Base-by-base conservation (phyloP, 140 eudicot species). In the Bidens hawaiensis region DNA sequence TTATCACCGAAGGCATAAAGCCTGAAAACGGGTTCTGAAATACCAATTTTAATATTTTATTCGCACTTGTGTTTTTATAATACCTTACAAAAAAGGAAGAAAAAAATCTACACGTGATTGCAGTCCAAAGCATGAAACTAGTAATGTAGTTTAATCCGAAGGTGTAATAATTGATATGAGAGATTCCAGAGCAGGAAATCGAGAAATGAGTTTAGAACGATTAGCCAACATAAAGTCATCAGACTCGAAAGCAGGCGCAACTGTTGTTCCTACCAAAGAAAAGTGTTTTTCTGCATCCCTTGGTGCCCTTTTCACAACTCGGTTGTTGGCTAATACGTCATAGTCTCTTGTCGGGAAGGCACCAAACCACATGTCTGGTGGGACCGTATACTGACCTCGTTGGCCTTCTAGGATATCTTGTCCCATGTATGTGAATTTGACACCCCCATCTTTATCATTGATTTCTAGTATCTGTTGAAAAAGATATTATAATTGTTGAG, bases 361-460 rank as follows among this genome's bases (percentile, higher is more conserved):
- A 55, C 91, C 90, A 66, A 90, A 90, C 96, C 97, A 87, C 68
- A 87, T 84, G 54, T 84, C 77, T 26, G 94, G 89, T 58, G 96
- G 94, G 60, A 82, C 87, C 4, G 87, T 78, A 56, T 90, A 81
- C 75, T 87, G 96, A 31, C 85, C 19, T 2, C 47, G 70, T 64
- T 84, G 83, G 55, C 82, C 66, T 25, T 55, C 76, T 13, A 23
- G 60, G 18, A 76, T 67, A 61, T 90, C 69, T 0, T 83, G 87
- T 50, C 97, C 97, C 40, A 90, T 73, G 60, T 65, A 63, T n/a
- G 94, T 84, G 25, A 84, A 36, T 54, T 87, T 87, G 11, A 70
- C 81, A 42, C 86, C 79, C 24, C 91, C 94, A 63, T 82, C 78
- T 51, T 22, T 61, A 2, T 90, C 97, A 21, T 84, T 63, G 62